A percentile compares a stretch with the other conserved stretches of the same genome.
Evolutionary conservation across 2,329 filamentous ascomycete species (phyloP).

Genomic region (Sordariomycetes sp.): DNA sequence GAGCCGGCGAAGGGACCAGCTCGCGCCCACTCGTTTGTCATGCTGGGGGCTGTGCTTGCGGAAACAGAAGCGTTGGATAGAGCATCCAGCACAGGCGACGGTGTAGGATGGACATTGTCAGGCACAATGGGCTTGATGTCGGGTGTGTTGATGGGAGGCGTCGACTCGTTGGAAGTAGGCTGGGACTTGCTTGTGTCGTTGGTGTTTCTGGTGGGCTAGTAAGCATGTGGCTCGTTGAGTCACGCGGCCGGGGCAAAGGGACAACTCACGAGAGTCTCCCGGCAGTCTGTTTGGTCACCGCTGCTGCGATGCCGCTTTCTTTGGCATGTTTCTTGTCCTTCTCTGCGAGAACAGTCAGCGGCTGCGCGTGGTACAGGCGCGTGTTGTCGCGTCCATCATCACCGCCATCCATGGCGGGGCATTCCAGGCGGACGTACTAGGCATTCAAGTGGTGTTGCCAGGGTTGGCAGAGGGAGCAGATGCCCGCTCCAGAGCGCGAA

Average conservation of each 20-base stretch:
- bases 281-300: slow-evolving; percentile 42
- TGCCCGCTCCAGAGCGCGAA: slow-evolving; percentile 14
- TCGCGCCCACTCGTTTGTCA: slow-evolving; percentile 35
- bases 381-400: slow-evolving; percentile 8
- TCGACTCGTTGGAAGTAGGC: slow-evolving; percentile 32
- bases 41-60: slow-evolving; percentile 36
- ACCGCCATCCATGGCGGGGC: neutral
- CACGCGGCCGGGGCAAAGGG: slow-evolving; percentile 9
- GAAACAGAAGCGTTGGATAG: slow-evolving; percentile 39
- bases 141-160: slow-evolving; percentile 33
- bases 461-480: slow-evolving; percentile 17
- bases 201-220: slow-evolving; percentile 18
- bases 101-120: slow-evolving; percentile 31
- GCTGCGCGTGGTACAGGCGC: too few relatives aligned
- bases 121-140: slow-evolving; percentile 32
- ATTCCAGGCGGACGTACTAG: slow-evolving; percentile 19
- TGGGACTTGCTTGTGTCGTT: slow-evolving; percentile 23
- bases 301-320: slow-evolving; percentile 43
- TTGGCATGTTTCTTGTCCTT: slow-evolving; percentile 47
- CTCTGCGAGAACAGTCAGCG: slow-evolving; percentile 23
- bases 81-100: slow-evolving; percentile 38
- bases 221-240: too few relatives aligned
- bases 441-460: slow-evolving; percentile 23
- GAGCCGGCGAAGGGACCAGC: slow-evolving; percentile 33
- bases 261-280: slow-evolving; percentile 41